Conservation (phyloP, 208 protist genomes). For the Trypanosoma melophagium region DNA sequence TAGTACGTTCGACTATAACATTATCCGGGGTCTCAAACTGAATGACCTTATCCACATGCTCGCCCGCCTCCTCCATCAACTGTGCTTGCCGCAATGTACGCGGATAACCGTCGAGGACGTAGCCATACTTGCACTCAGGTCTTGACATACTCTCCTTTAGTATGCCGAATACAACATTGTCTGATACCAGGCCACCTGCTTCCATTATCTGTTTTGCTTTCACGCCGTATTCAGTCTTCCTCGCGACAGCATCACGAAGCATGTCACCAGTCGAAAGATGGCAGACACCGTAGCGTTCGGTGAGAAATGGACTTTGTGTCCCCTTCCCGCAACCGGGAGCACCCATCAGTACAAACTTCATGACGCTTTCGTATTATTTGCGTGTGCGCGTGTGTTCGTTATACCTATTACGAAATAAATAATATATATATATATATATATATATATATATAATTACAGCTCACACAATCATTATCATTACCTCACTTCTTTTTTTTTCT, state of each 20-base stretch:
- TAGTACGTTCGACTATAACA: conserved; percentile 88
- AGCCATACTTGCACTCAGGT: conserved; percentile 88
- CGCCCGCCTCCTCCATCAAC: conserved; percentile 82
- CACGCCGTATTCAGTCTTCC: conserved; percentile 66
- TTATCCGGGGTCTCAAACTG: conserved; percentile 92
- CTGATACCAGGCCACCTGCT: conserved; percentile 81
- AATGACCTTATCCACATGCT: conserved; percentile 85
- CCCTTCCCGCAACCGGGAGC: conserved; percentile 93
- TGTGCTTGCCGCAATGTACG: conserved; percentile 92
- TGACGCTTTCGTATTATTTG: conserved; percentile 22
- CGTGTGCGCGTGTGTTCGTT: conserved; percentile 10
- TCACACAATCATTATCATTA: too few relatives aligned
- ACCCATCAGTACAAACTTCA: conserved; percentile 91
- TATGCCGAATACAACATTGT: conserved; percentile 92
- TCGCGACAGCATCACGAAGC: conserved; percentile 81
- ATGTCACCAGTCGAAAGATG: conserved; percentile 95
- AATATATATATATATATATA: not conserved
- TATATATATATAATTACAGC: too few relatives aligned
- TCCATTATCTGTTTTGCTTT: conserved; percentile 78
- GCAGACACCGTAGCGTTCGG: conserved; percentile 89
- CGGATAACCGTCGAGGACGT: conserved; percentile 95
- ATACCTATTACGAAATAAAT: conserved; percentile 4
- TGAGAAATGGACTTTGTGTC: conserved; percentile 89
- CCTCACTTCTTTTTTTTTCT: too few relatives aligned
- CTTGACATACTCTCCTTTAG: conserved; percentile 83